Evolutionary conservation across 169 alveolate species (phyloP).

Genomic region (Cardiosporidium cionae): DNA sequence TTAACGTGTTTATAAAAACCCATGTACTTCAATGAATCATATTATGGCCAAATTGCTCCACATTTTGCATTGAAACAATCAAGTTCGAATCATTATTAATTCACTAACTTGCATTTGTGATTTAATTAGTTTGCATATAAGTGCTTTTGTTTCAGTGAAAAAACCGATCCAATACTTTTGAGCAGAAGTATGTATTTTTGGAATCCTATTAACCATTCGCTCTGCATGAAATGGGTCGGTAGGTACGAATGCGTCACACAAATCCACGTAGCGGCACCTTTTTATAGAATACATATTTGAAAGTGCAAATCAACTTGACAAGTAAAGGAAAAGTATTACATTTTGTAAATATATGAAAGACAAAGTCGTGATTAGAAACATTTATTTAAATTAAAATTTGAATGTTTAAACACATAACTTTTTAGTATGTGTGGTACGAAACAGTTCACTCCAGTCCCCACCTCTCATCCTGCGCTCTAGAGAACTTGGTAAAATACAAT

Average conservation of each 20-base stretch:
- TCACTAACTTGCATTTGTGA: background rate
- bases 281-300: background rate
- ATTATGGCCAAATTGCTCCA: no score
- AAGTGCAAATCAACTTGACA: background rate
- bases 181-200: background rate
- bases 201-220: background rate
- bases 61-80: no score
- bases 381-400: background rate
- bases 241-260: background rate
- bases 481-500: no score
- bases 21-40: no score
- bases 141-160: background rate
- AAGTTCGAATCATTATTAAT: no score
- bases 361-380: background rate
- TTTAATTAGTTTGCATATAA: background rate
- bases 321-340: background rate
- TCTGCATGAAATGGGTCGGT: background rate
- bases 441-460: background rate
- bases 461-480: no score
- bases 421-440: background rate
- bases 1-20: no score
- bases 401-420: background rate
- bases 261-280: background rate
- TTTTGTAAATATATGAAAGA: background rate
- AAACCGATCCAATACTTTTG: background rate